phyloP scores from a whole-genome alignment of 768 basidiomycete species.

The Lentinula raphanica region DNA sequence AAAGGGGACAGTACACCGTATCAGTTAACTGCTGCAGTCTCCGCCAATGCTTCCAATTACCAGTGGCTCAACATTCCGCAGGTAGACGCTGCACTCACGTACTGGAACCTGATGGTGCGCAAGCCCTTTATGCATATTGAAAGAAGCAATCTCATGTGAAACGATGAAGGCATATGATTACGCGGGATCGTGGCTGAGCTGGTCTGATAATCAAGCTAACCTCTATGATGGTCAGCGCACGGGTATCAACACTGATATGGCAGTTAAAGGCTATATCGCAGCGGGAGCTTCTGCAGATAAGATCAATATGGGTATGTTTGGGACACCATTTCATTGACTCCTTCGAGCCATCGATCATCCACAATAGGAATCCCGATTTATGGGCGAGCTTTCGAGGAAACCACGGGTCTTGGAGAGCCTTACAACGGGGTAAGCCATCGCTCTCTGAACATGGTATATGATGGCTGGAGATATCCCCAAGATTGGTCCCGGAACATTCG shows the following conservation, averaged over 20 bases:
- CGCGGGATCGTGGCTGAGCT: constrained; percentile 73
- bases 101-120: constrained; percentile 81
- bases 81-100: constrained; percentile 62
- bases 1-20: constrained; percentile 65
- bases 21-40: constrained; percentile 56
- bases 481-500: constrained; percentile 69
- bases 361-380: constrained; percentile 70
- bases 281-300: constrained; percentile 62
- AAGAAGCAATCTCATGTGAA: neutral
- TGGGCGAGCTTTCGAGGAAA: constrained; percentile 72
- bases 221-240: constrained; percentile 62
- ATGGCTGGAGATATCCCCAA: constrained; percentile 16
- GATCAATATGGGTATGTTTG: constrained; percentile 53
- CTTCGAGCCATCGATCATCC: neutral
- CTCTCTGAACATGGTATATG: neutral
- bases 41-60: constrained; percentile 59
- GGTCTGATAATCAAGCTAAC: constrained; percentile 52
- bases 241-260: constrained; percentile 61
- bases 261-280: constrained; percentile 54
- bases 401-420: constrained; percentile 57
- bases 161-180: constrained; percentile 61
- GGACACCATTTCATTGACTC: neutral
- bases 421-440: constrained; percentile 53
- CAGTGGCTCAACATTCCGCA: constrained; percentile 51
- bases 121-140: neutral